Evolutionary conservation across 768 basidiomycete species (phyloP).

Genomic region (Boletus sp.): DNA sequence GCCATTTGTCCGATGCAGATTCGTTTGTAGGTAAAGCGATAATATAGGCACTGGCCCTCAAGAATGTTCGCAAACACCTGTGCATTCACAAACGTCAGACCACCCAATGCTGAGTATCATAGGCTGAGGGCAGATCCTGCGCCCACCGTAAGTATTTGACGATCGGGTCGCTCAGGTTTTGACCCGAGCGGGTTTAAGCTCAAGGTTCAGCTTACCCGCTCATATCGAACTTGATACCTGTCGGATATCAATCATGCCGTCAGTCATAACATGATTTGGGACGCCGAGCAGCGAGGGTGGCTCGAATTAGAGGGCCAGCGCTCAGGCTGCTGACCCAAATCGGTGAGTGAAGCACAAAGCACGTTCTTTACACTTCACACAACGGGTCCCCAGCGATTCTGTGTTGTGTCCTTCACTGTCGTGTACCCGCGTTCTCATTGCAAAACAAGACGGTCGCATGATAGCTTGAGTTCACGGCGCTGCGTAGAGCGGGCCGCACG

Average conservation of each 20-base stretch:
- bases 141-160: not conserved
- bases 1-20: not conserved
- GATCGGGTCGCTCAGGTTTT: not conserved
- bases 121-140: not conserved
- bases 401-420: too few species aligned
- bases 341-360: not conserved
- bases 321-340: not conserved
- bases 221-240: not conserved
- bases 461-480: not conserved
- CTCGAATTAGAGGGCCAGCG: not conserved
- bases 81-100: not conserved
- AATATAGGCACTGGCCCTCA: not conserved
- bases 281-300: not conserved
- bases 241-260: not conserved
- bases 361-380: not conserved
- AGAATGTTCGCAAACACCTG: not conserved
- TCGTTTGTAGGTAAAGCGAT: too few species aligned
- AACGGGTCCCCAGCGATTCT: too few species aligned
- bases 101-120: not conserved
- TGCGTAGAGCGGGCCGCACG: not conserved
- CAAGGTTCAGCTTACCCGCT: slow-evolving; percentile 1
- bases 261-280: not conserved
- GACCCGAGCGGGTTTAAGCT: not conserved
- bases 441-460: not conserved
- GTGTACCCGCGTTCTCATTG: not conserved